Base-by-base conservation (phyloP, 768 basidiomycete genomes). In the Coprinopsis marcescibilis region DNA sequence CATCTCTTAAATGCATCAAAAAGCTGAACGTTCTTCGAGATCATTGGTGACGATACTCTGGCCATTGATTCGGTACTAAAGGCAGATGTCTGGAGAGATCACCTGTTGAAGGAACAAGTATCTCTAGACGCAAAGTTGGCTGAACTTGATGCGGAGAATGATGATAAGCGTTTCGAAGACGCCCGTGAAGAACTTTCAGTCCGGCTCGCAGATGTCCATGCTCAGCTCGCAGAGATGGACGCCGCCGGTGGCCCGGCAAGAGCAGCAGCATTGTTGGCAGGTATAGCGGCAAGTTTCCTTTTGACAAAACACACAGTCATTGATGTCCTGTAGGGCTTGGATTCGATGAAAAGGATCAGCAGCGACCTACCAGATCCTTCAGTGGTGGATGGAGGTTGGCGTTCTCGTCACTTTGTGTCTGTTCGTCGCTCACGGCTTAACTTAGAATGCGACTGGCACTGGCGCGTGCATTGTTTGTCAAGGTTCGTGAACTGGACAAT, bases 1-100 rank as follows among this genome's bases (percentile, higher is more conserved):
- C 17, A 45, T 23, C 3, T 19, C 25, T 32, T 24, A n/a, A n/a
- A n/a, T n/a, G 2, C 3, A 6, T 49, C 40, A 49, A 27, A n/a
- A 40, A 48, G 17, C 44, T 38, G 23, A 47, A 17, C 19, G 20
- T 33, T 40, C 4, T 10, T 20, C 27, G 24, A 93, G 89, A 87
- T 97, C 54, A 62, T 91, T 45, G 96, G 95, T 25, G 95, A 98
- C 62, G 93, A 94, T 54, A 98, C 93, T 0, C 70, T 72, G 1
- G 96, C 96, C 2, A 73, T 99, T 34, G 88, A 93, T 17, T 93
- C 94, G 1, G 96, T 99, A 17, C 75, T 99, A n/a, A 92, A 94
- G 63, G 96, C 96, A n/a, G 96, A 99, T 60, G 96, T 99, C 25
- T 98, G 96, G 92, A 77, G 95, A 61, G 93, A 95, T 58, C 87